Evolutionary conservation across 257 asterid genomes (phyloP).

Genomic region (Solanum commersonii): DNA sequence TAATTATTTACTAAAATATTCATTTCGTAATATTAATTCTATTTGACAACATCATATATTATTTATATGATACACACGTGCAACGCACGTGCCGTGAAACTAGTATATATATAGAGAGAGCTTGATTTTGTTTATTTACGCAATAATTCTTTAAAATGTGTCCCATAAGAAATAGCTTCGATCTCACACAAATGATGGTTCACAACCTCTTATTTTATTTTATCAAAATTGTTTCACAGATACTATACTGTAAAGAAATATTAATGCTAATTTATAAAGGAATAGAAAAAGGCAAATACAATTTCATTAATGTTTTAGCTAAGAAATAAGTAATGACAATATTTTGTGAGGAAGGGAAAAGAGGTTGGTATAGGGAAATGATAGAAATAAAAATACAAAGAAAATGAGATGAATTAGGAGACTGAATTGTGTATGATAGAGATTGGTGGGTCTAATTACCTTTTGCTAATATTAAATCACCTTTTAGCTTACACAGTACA

Average conservation of each 20-base stretch:
- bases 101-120: neutral
- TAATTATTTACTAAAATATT: too few species aligned
- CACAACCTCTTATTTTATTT: neutral
- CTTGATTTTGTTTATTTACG: neutral
- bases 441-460: neutral
- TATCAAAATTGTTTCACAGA: neutral
- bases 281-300: neutral
- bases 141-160: neutral
- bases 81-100: too few species aligned
- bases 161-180: neutral
- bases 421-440: neutral
- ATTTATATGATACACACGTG: too few species aligned
- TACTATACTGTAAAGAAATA: neutral
- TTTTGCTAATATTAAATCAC: too few species aligned
- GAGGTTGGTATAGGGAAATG: neutral
- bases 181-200: too few species aligned
- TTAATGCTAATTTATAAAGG: neutral
- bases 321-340: neutral
- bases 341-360: neutral
- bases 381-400: neutral
- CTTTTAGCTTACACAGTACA: neutral
- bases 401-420: too few species aligned
- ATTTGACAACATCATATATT: too few species aligned
- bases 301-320: too few species aligned
- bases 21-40: too few species aligned